Percentiles rank a stretch among this genome's conserved stretches.
Evolutionary conservation across 768 basidiomycete species (phyloP).

Genomic region (Dendrothele bispora): DNA sequence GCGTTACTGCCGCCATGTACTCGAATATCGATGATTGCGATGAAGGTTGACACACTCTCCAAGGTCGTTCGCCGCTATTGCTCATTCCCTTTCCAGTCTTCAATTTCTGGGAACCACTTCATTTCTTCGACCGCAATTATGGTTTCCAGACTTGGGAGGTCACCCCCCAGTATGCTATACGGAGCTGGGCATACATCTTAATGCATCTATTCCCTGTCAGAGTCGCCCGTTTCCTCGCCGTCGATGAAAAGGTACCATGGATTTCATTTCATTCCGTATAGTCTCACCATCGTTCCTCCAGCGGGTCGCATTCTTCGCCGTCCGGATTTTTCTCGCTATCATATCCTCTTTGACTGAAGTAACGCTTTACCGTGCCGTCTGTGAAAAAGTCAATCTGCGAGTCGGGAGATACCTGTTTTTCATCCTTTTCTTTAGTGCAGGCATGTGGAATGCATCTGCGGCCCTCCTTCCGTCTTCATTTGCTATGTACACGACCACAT

Average conservation of each 20-base stretch:
- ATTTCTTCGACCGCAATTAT: constrained; percentile 81
- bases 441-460: constrained; percentile 92
- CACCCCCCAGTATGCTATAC: constrained; percentile 85
- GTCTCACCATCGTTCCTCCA: constrained; percentile 28
- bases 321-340: constrained; percentile 77
- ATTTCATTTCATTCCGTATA: neutral
- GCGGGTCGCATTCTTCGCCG: constrained; percentile 87
- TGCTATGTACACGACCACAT: constrained; percentile 83
- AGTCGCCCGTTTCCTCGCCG: constrained; percentile 52
- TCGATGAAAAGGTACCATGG: constrained; percentile 68
- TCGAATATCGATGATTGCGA: constrained; percentile 94
- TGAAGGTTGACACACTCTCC: constrained; percentile 61
- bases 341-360: constrained; percentile 78
- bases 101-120: constrained; percentile 99
- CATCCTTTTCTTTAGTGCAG: constrained; percentile 80
- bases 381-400: constrained; percentile 80
- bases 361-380: constrained; percentile 78
- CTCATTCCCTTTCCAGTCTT: constrained; percentile 61
- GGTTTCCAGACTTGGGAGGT: constrained; percentile 99
- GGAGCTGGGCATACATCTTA: constrained; percentile 93
- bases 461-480: constrained; percentile 96
- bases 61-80: constrained; percentile 2
- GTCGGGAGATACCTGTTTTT: constrained; percentile 95
- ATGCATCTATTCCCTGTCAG: constrained; percentile 73
- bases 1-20: constrained; percentile 90